Evolutionary conservation across 2,329 filamentous ascomycete genomes (phyloP), one percentile per base, ranked within the genome.

Genomic region (Alternaria viburni): DNA sequence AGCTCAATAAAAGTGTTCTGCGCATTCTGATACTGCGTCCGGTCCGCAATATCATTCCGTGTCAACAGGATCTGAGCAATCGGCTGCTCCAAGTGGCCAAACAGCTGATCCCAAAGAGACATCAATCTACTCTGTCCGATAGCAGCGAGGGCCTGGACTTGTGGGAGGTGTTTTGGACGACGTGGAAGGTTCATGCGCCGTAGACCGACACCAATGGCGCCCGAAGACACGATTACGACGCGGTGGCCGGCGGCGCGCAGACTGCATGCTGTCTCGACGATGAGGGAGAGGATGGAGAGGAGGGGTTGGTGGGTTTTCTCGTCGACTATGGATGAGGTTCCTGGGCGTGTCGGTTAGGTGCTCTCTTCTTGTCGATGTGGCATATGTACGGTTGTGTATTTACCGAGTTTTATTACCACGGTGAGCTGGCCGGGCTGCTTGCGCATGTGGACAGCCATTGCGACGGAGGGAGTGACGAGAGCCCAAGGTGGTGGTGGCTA

Each of bases 311-410:
- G 96, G 21, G 93, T 97, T 77, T 90, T 91, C 80, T 99, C 96
- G 82, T 98, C 93, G 69, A 99, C 94, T 71, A 99, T 98, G n/a
- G 96, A 98, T 81, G 93, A 97, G 50, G 96, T 98, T 74, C 96
- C 96, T 99, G 71, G 11, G 56, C 54, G 55, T 61, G 68, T 76
- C 71, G 74, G 74, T 77, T 72, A 74, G 74, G 71, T 57, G 64
- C 63, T 69, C 69, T 69, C 65, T 61, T 64, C 63, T 59, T 62
- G 28, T 56, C 58, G 67, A 63, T 43, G 25, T 32, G 62, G 68
- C 64, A 62, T 51, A 28, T 67, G 62, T 77, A 78, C 75, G 71
- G 67, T 69, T 61, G 52, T 59, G 56, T 54, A 72, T 72, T 72
- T 86, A 96, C 93, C 93, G 68, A 96, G 87, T 84, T 96, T 96